Conservation (phyloP, 2,329 filamentous ascomycete species). For the Hysterium pulicare region DNA sequence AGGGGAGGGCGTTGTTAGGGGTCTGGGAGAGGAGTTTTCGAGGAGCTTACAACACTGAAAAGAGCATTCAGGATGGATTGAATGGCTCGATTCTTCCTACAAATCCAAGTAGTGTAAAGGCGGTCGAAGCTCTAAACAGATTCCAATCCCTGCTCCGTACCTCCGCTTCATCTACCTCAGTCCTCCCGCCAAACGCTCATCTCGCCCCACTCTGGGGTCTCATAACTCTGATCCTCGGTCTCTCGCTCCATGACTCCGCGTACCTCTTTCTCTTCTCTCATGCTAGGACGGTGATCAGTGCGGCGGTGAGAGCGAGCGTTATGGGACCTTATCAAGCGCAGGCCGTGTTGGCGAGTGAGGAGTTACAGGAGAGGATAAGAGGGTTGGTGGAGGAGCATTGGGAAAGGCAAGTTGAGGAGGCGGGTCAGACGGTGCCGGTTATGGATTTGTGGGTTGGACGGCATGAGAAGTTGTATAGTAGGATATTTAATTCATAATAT, state of each 20-base stretch:
- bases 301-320: conserved; percentile 71
- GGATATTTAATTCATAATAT: conserved; percentile 75
- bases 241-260: conserved; percentile 61
- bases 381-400: conserved; percentile 60
- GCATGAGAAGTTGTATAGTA: conserved; percentile 78
- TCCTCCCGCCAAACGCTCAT: conserved; percentile 50
- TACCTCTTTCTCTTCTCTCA: conserved; percentile 76
- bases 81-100: not conserved
- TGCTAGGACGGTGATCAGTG: conserved; percentile 71
- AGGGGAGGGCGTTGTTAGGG: conserved; percentile 69
- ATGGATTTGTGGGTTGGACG: conserved; percentile 82
- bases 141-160: conserved; percentile 31
- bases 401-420: conserved; percentile 58
- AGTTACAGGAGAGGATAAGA: conserved; percentile 57
- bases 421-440: conserved; percentile 70
- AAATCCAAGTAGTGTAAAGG: conserved; percentile 4
- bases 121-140: conserved; percentile 20
- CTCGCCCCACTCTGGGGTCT: conserved; percentile 69
- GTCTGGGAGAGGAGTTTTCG: conserved; percentile 74
- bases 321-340: conserved; percentile 81
- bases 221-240: conserved; percentile 59
- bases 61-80: not conserved
- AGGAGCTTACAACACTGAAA: conserved; percentile 22
- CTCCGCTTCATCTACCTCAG: conserved; percentile 10
- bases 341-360: conserved; percentile 61